Conservation (phyloP, 2,329 filamentous ascomycete species). For the Coniochaeta prunicola region DNA sequence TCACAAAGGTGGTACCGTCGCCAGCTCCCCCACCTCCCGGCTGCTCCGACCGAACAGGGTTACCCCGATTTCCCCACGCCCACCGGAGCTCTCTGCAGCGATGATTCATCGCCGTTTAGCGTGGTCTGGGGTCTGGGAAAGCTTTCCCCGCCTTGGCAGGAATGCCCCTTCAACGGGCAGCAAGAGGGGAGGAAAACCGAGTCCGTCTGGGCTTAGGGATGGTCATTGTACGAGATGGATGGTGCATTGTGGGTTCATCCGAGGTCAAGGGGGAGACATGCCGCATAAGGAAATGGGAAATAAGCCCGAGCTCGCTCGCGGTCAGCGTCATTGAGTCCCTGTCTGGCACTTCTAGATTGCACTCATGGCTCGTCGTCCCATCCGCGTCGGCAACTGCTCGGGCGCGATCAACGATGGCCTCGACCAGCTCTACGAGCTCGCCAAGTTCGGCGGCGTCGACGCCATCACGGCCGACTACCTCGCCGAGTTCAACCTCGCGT, state of each 20-base stretch:
- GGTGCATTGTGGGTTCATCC: background rate
- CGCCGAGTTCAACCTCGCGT: conserved; percentile 21
- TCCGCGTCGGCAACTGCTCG: conserved; percentile 29
- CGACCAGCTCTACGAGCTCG: conserved; percentile 26
- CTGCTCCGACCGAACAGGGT: background rate
- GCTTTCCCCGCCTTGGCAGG: background rate
- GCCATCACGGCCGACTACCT: conserved; percentile 17
- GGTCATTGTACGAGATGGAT: background rate
- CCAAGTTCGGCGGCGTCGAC: conserved; percentile 17
- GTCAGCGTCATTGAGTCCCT: background rate
- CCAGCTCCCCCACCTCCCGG: background rate
- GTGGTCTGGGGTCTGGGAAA: background rate
- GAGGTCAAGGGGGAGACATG: background rate
- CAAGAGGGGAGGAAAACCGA: background rate
- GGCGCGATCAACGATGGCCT: conserved; percentile 26
- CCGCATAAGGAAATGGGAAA: background rate
- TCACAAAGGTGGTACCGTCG: background rate
- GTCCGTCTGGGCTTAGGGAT: background rate
- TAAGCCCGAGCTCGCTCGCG: background rate
- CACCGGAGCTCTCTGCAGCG: background rate
- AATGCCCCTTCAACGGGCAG: background rate
- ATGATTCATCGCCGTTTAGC: background rate
- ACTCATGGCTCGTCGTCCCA: conserved; percentile 15
- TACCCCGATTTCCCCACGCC: background rate
- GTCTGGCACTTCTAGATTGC: background rate